Base-by-base conservation (phyloP, 768 basidiomycete species). In the Kwoniella newhampshirensis region DNA sequence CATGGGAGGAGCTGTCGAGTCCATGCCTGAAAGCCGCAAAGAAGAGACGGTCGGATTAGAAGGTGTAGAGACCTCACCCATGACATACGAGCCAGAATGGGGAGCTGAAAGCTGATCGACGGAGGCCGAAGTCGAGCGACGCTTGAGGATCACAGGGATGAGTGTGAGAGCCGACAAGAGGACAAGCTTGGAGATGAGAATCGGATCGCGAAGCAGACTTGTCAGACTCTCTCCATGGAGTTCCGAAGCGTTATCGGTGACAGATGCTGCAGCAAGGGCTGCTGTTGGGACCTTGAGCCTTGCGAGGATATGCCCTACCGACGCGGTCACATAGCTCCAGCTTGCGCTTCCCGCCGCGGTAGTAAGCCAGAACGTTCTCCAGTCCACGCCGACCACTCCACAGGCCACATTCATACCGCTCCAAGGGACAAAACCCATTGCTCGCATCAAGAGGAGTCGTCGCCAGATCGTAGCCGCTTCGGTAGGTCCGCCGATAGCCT, bases 401-500 rank as follows among this genome's bases (percentile, higher is more conserved):
- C 88, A 94, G 42, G 92, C 92, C 56, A 97, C 88, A 75, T 97
- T 97, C 81, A 97, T 91, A 57, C 90, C 91, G 55, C 89, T 90
- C 93, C 93, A 97, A 4, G 93, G 93, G 3, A 96, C 90, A 52
- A 97, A 84, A 18, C 93, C 93, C 67, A 94, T 84, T 56, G 94
- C 85, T 46, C 93, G 85, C 61, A 97, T 82, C 56, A 94, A 83
- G 2, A 91, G 86, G 41, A 96, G 79, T 37, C 91, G 84, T 41
- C 91, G 86, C 92, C 93, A 96, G 2, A 85, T 62, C 11, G 46
- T 60, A 4, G 64, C 30, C 41, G 50, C 61, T 23, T 62, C 37
- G 1, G 58, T 44, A 2, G 64, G 50, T 4, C 48, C 59, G 3
- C 63, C 65, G 18, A 62, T 50, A 26, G 67, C 44, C 12, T 48